Evolutionary conservation across 495 filamentous ascomycete species (phyloP).

Genomic region (Sphaerosporella brunnea): DNA sequence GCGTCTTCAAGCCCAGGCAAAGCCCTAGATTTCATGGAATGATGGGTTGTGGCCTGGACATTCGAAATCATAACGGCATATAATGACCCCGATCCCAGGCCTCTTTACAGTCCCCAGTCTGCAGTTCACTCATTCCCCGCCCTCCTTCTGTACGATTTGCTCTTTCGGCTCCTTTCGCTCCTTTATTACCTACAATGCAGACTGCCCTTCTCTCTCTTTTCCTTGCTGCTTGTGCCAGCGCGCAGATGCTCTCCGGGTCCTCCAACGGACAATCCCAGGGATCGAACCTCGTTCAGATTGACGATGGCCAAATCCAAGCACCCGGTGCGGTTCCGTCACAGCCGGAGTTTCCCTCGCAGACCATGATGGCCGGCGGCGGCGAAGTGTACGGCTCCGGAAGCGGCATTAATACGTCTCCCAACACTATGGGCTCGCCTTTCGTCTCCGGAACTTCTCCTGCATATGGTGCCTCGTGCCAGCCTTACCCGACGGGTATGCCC

Average conservation of each 20-base stretch:
- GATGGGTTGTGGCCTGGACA: too few species aligned
- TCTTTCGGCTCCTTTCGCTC: too few species aligned
- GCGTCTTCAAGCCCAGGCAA: too few species aligned
- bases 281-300: conserved; percentile 4
- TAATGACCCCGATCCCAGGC: too few species aligned
- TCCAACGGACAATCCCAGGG: too few species aligned
- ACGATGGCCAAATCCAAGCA: conserved; percentile 11
- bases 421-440: background rate
- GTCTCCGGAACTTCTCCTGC: background rate
- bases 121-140: too few species aligned
- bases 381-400: background rate
- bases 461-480: background rate
- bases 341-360: background rate
- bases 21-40: too few species aligned
- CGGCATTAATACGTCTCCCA: background rate
- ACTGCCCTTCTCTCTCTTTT: background rate
- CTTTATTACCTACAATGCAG: background rate
- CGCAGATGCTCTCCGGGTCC: too few species aligned
- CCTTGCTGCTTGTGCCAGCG: background rate
- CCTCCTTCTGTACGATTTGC: too few species aligned
- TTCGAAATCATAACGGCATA: too few species aligned
- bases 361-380: background rate
- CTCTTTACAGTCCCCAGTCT: too few species aligned
- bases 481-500: background rate
- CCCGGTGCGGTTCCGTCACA: conserved; percentile 25